Percentiles rank a stretch among this genome's conserved stretches.
phyloP scores from a whole-genome alignment of 352 stramenopile genomes.

The Globisporangium polare region DNA sequence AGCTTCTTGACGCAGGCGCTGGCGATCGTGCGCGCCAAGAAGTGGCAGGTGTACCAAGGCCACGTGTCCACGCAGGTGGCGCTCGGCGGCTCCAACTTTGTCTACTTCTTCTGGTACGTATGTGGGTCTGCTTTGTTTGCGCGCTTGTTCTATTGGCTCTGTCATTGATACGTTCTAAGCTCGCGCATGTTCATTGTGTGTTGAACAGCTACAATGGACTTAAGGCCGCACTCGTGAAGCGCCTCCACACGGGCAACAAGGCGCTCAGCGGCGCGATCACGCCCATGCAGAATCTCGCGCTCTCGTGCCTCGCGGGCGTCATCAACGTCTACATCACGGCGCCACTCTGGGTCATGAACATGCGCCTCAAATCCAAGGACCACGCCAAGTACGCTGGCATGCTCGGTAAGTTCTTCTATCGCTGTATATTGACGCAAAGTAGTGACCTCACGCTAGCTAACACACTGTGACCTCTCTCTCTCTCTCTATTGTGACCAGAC shows the following conservation, averaged over 20 bases:
- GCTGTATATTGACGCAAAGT: not conserved
- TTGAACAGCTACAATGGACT: slow-evolving; percentile 56
- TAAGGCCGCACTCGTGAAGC: slow-evolving; percentile 64
- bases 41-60: slow-evolving; percentile 73
- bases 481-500: slow-evolving; percentile 18
- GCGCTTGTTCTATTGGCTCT: slow-evolving; percentile 3
- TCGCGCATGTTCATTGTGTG: too few species aligned
- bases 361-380: slow-evolving; percentile 89
- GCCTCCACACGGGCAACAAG: slow-evolving; percentile 33
- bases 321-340: slow-evolving; percentile 84
- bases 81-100: slow-evolving; percentile 75
- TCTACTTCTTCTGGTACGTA: slow-evolving; percentile 88
- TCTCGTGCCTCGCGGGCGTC: slow-evolving; percentile 75
- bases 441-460: slow-evolving; percentile 16
- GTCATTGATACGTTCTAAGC: too few species aligned
- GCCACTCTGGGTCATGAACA: slow-evolving; percentile 93
- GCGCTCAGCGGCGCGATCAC: slow-evolving; percentile 35
- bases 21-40: slow-evolving; percentile 54
- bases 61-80: slow-evolving; percentile 77
- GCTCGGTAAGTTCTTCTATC: slow-evolving; percentile 10
- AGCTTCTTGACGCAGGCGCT: slow-evolving; percentile 44
- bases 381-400: slow-evolving; percentile 57
- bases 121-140: not conserved
- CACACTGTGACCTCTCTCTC: slow-evolving; percentile 13
- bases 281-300: slow-evolving; percentile 51